Evolutionary conservation across 495 filamentous ascomycete genomes (phyloP).

Genomic region (Friedmanniomyces endolithicus): DNA sequence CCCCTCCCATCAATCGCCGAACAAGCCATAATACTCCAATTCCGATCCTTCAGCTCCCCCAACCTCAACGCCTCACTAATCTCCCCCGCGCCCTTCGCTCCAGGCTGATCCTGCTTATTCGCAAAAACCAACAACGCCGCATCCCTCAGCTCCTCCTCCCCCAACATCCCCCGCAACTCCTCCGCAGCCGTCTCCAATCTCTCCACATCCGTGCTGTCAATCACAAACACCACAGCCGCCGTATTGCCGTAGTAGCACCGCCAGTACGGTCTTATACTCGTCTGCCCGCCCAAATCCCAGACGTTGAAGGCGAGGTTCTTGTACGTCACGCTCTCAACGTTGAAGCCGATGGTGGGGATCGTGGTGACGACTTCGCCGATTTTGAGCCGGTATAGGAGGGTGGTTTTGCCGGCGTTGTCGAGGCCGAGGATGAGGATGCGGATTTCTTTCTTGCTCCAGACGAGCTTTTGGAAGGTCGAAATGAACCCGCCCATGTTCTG

Average conservation of each 20-base stretch:
- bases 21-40: slow-evolving; percentile 98
- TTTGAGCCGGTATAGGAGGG: slow-evolving; percentile 85
- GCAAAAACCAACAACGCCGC: slow-evolving; percentile 90
- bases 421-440: slow-evolving; percentile 90
- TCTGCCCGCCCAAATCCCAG: slow-evolving; percentile 95
- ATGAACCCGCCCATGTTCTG: slow-evolving; percentile 27
- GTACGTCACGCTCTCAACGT: slow-evolving; percentile 95
- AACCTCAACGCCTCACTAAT: slow-evolving; percentile 86
- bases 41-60: slow-evolving; percentile 82
- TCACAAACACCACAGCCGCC: slow-evolving; percentile 96
- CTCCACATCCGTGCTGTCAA: slow-evolving; percentile 94
- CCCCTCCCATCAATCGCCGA: slow-evolving; percentile 91
- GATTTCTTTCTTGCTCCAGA: slow-evolving; percentile 95
- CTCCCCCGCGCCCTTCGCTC: slow-evolving; percentile 90
- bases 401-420: slow-evolving; percentile 98
- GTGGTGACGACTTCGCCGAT: slow-evolving; percentile 98
- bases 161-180: slow-evolving; percentile 87
- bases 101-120: slow-evolving; percentile 98
- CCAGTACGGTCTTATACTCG: slow-evolving; percentile 95
- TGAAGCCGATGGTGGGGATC: slow-evolving; percentile 98
- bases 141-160: slow-evolving; percentile 90
- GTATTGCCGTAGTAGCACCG: slow-evolving; percentile 99
- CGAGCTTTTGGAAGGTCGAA: slow-evolving; percentile 44
- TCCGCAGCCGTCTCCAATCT: slow-evolving; percentile 83
- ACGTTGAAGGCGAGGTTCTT: slow-evolving; percentile 97